These are phyloP conservation scores for Metschnikowia reukaufii DNA, from an alignment of 805 yeast genomes.

Conservation along the genomic window DNA sequence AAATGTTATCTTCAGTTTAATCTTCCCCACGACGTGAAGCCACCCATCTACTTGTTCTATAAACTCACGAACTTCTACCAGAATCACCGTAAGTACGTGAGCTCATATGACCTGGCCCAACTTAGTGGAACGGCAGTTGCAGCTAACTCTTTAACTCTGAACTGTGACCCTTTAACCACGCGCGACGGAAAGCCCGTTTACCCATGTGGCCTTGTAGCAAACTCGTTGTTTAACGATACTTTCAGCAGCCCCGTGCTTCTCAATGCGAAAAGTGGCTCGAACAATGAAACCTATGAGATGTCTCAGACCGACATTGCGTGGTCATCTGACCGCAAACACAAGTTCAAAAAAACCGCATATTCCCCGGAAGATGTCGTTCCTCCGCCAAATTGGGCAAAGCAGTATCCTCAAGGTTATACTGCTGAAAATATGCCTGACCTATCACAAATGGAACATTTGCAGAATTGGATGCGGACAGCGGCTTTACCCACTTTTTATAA, in stretches of 20 bases:
- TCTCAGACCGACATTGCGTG: conserved; percentile 73
- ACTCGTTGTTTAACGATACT: conserved; percentile 88
- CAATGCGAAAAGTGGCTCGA: conserved; percentile 42
- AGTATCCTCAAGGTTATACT: conserved; percentile 87
- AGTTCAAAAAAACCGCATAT: conserved; percentile 74
- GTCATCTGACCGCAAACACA: conserved; percentile 65
- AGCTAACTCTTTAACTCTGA: conserved; percentile 44
- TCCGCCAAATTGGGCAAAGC: conserved; percentile 86
- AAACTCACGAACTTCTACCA: conserved; percentile 88
- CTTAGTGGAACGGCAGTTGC: conserved; percentile 71
- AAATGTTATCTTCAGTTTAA: conserved; percentile 71
- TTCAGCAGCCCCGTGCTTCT: conserved; percentile 54
- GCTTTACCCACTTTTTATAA: conserved; percentile 89
- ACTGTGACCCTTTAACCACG: conserved; percentile 40
- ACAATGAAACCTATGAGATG: conserved; percentile 45
- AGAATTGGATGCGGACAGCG: conserved; percentile 98
- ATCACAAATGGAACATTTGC: conserved; percentile 76
- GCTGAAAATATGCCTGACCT: conserved; percentile 75
- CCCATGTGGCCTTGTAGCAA: conserved; percentile 96
- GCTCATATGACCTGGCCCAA: conserved; percentile 78
- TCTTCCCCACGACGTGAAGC: conserved; percentile 65
- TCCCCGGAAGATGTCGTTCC: conserved; percentile 74
- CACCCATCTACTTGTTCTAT: conserved; percentile 78
- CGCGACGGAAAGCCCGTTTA: conserved; percentile 51
- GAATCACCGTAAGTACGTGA: conserved; percentile 92